A percentile compares a stretch with the other conserved stretches of the same genome.
These are phyloP conservation scores for Sphaceloma murrayae DNA, from an alignment of 2,329 filamentous ascomycete genomes.

Conservation along the genomic window DNA sequence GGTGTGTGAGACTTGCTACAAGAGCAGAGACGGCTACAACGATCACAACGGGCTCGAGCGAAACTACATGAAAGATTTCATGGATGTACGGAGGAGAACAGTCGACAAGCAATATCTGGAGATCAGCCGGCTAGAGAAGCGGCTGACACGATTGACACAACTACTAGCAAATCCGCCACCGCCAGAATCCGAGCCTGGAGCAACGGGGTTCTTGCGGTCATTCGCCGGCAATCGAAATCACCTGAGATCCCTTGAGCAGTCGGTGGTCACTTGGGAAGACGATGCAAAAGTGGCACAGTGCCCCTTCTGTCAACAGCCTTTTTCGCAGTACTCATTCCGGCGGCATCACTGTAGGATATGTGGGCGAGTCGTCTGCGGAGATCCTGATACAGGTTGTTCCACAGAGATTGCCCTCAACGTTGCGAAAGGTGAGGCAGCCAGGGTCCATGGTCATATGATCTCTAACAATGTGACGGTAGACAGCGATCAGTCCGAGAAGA, in stretches of 20 bases:
- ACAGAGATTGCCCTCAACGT: slow-evolving; percentile 74
- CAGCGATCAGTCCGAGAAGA: slow-evolving; percentile 32
- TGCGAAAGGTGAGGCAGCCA: slow-evolving; percentile 44
- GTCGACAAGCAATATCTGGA: slow-evolving; percentile 83
- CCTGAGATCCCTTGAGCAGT: slow-evolving; percentile 71
- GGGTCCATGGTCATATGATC: background rate
- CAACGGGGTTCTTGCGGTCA: slow-evolving; percentile 46
- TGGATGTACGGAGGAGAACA: slow-evolving; percentile 59
- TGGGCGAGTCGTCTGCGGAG: slow-evolving; percentile 84
- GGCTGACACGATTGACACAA: slow-evolving; percentile 80
- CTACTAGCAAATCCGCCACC: slow-evolving; percentile 66
- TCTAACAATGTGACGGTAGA: slow-evolving; percentile 21
- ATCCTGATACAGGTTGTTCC: slow-evolving; percentile 75
- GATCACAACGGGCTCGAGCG: slow-evolving; percentile 55
- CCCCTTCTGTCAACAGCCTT: slow-evolving; percentile 93
- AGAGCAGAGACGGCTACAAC: slow-evolving; percentile 90
- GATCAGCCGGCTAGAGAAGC: slow-evolving; percentile 80
- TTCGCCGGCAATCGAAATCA: slow-evolving; percentile 52
- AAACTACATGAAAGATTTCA: slow-evolving; percentile 65
- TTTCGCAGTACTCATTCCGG: slow-evolving; percentile 84
- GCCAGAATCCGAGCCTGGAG: slow-evolving; percentile 45
- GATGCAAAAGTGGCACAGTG: slow-evolving; percentile 71
- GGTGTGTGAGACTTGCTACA: slow-evolving; percentile 98
- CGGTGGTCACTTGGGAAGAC: slow-evolving; percentile 90
- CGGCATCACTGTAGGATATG: slow-evolving; percentile 92